These are phyloP conservation scores for Bothriochloa decipiens DNA, from an alignment of 176 grass and related monocot species.

Conservation along the genomic window DNA sequence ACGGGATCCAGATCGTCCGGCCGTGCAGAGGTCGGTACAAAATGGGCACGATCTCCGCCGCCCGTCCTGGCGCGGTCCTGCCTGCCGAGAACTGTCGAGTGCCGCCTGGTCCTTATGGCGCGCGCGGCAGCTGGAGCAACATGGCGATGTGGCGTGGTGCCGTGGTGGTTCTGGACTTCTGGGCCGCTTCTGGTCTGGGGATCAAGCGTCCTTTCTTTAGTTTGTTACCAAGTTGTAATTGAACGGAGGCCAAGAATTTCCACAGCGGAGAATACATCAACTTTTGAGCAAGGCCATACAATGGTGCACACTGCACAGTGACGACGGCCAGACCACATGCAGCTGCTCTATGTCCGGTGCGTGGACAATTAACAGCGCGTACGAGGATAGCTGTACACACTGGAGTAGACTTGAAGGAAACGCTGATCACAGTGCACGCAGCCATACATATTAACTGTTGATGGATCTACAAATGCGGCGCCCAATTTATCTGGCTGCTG, in stretches of 20 bases:
- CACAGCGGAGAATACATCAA: too few relatives aligned
- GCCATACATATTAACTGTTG: conserved; percentile 19
- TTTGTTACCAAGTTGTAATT: too few relatives aligned
- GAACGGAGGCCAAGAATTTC: too few relatives aligned
- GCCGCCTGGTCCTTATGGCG: not conserved
- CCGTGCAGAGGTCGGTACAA: not conserved
- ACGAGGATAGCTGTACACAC: not conserved
- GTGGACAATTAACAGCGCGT: conserved; percentile 9
- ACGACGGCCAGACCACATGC: not conserved
- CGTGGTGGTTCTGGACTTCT: too few relatives aligned
- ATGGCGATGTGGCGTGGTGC: too few relatives aligned
- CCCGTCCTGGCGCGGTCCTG: not conserved
- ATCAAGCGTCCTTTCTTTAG: too few relatives aligned
- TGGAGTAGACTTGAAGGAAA: conserved; percentile 34
- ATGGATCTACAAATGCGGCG: conserved; percentile 39
- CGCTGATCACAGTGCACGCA: not conserved
- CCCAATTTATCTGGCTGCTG: conserved; percentile 9
- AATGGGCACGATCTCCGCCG: not conserved
- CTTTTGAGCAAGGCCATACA: not conserved
- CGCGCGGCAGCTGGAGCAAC: too few relatives aligned
- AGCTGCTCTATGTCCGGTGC: not conserved
- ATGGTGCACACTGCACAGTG: not conserved
- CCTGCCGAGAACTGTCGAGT: too few relatives aligned
- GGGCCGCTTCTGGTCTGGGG: too few relatives aligned
- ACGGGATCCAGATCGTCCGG: not conserved